Conservation (phyloP, 1,284 basidiomycete genomes). For the Grifola frondosa region DNA sequence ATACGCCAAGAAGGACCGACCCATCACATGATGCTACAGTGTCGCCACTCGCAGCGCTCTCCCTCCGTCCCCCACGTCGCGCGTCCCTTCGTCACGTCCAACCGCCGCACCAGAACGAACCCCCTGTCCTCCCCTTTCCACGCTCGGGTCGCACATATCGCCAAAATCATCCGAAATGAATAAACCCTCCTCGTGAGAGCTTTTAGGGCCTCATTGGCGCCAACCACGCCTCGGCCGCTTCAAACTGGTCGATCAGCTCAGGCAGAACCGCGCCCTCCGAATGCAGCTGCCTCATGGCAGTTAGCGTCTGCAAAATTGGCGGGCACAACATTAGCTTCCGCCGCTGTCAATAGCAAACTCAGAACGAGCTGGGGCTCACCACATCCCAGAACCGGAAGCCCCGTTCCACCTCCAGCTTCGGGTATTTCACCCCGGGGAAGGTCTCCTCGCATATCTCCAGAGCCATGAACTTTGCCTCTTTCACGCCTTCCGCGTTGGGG, state of each 20-base stretch:
- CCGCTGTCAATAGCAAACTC: neutral
- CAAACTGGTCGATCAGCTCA: conserved; percentile 91
- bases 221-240: conserved; percentile 91
- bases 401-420: conserved; percentile 86
- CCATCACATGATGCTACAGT: conserved; percentile 14
- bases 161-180: conserved; percentile 11
- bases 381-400: conserved; percentile 99
- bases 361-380: conserved; percentile 65
- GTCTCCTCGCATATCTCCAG: conserved; percentile 92
- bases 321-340: conserved; percentile 15
- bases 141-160: conserved; percentile 9
- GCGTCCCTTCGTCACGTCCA: neutral
- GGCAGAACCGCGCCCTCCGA: conserved; percentile 77
- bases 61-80: conserved; percentile 1
- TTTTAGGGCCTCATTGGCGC: conserved; percentile 83
- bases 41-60: conserved; percentile 2
- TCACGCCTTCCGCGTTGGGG: conserved; percentile 73
- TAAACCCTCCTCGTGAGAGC: conserved; percentile 15
- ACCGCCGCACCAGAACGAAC: conserved; percentile 8
- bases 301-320: conserved; percentile 63
- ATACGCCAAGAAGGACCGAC: no score
- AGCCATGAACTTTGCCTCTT: conserved; percentile 83
- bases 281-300: conserved; percentile 85
- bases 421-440: conserved; percentile 88
- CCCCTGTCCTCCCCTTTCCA: conserved; percentile 2